phyloP scores from a whole-genome alignment of 2,329 filamentous ascomycete species.

The Pestalotiopsis fici region DNA sequence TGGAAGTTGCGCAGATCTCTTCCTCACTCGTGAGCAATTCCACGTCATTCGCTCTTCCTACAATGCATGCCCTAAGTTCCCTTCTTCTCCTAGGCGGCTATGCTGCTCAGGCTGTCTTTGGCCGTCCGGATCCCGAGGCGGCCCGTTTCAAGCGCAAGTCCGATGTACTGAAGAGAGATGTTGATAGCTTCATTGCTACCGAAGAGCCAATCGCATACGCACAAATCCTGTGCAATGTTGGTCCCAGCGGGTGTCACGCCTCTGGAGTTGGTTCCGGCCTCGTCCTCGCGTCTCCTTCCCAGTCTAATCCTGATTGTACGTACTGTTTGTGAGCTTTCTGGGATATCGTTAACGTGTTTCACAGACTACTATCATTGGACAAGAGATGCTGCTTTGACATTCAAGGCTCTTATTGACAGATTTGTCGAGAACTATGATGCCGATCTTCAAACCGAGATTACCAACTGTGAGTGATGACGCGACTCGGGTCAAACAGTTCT shows the following conservation, averaged over 20 bases:
- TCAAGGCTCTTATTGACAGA: slow-evolving; percentile 69
- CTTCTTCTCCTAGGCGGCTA: slow-evolving; percentile 51
- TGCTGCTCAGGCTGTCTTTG: slow-evolving; percentile 52
- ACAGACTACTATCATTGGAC: slow-evolving; percentile 81
- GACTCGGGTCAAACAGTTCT: too few relatives aligned
- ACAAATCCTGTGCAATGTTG: slow-evolving; percentile 61
- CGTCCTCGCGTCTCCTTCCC: slow-evolving; percentile 60
- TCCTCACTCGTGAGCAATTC: slow-evolving; percentile 19
- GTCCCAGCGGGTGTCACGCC: slow-evolving; percentile 51
- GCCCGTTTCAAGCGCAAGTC: slow-evolving; percentile 31
- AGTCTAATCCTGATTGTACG: slow-evolving; percentile 56
- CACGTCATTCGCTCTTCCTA: slow-evolving; percentile 33
- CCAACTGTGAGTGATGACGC: slow-evolving; percentile 47
- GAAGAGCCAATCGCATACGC: slow-evolving; percentile 53
- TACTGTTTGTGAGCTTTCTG: slow-evolving; percentile 3
- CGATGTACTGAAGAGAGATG: slow-evolving; percentile 44
- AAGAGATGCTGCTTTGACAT: slow-evolving; percentile 69
- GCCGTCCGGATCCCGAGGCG: slow-evolving; percentile 39
- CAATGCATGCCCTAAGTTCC: slow-evolving; percentile 53
- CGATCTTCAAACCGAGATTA: slow-evolving; percentile 59
- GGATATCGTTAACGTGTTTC: neutral
- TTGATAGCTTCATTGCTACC: slow-evolving; percentile 53
- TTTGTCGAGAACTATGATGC: slow-evolving; percentile 61
- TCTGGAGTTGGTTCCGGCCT: slow-evolving; percentile 48
- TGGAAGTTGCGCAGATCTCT: slow-evolving; percentile 21